Base-by-base conservation (phyloP, 2,329 filamentous ascomycete genomes). In the Lojkania enalia region DNA sequence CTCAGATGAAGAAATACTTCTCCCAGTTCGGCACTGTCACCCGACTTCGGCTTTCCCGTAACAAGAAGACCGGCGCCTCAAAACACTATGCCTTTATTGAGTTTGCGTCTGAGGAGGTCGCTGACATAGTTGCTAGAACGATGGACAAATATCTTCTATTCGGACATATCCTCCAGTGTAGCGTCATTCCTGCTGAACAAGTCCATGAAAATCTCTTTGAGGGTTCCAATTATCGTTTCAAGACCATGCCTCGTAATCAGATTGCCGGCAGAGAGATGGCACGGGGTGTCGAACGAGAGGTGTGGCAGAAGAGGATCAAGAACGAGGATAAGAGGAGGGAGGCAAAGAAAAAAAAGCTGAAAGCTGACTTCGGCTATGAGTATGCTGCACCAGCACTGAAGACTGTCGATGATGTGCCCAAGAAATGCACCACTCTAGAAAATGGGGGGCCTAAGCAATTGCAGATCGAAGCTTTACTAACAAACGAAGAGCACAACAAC, bases 121-220 rank as follows among this genome's bases (percentile, higher is more conserved):
- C 94, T 29, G 86, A 89, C 61, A 90, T 97, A 58, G 92, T 95
- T 20, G 86, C 89, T 38, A 88, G 90, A 74, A 96, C 94, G 16
- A 99, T 99, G 94, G 84, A 96, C 77, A 95, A 91, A 74, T 99
- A 99, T 72, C 83, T 97, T 29, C 80, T 99, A 64, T 97, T 96
- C 69, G 89, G 90, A 4, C 92, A 96, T 69, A 87, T 97, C 51
- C 78, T 99, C 58, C 92, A 95, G 72, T 92, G 91, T 72, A 88
- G 89, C 66, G 76, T 84, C 18, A 81, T 96, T 3, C 83, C 88
- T 3, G 75, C 83, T 45, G 88, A 88, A 49, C 84, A 91, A 64
- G 76, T 96, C 32, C 89, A 95, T 67, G 79, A 84, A 18, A 80
- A 89, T 50, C 76, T 96, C 41, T 97, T 90, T 83, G 90, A 94